Percentiles rank a stretch among this genome's conserved stretches.
phyloP scores from a whole-genome alignment of 306 rosid genomes.

The Prunus padus region DNA sequence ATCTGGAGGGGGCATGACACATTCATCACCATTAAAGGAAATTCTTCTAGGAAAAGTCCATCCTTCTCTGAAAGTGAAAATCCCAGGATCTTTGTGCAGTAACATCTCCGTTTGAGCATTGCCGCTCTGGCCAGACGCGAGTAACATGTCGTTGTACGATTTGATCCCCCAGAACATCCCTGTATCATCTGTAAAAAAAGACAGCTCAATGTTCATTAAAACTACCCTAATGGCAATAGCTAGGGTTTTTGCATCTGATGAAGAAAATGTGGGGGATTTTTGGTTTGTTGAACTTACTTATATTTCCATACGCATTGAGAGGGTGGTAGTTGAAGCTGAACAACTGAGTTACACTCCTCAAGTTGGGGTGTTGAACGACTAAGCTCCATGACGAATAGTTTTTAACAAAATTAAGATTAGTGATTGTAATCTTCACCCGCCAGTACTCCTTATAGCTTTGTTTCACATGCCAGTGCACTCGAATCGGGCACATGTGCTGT shows the following conservation, averaged over 20 bases:
- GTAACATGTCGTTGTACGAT: constrained; percentile 67
- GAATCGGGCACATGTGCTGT: constrained; percentile 75
- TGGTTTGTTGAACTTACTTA: constrained; percentile 52
- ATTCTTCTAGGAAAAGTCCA: constrained; percentile 81
- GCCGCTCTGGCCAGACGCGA: constrained; percentile 51
- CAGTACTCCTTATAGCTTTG: constrained; percentile 70
- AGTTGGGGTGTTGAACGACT: constrained; percentile 70
- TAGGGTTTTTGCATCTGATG: neutral
- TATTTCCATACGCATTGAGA: constrained; percentile 43
- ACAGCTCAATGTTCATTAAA: neutral
- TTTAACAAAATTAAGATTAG: constrained; percentile 59
- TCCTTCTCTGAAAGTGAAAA: constrained; percentile 65
- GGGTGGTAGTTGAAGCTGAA: constrained; percentile 79
- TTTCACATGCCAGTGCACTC: constrained; percentile 84
- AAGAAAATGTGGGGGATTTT: neutral
- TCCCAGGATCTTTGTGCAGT: constrained; percentile 53
- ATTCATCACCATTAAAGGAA: constrained; percentile 71
- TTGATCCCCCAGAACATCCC: constrained; percentile 80
- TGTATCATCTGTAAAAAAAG: constrained; percentile 54
- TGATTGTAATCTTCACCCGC: constrained; percentile 75
- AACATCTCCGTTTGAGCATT: constrained; percentile 71
- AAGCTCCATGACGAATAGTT: constrained; percentile 81
- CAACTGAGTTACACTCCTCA: constrained; percentile 49
- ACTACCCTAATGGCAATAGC: neutral
- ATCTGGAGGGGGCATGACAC: constrained; percentile 83